Conservation (phyloP, 2,329 filamentous ascomycete species). For the Diaporthe eres region DNA sequence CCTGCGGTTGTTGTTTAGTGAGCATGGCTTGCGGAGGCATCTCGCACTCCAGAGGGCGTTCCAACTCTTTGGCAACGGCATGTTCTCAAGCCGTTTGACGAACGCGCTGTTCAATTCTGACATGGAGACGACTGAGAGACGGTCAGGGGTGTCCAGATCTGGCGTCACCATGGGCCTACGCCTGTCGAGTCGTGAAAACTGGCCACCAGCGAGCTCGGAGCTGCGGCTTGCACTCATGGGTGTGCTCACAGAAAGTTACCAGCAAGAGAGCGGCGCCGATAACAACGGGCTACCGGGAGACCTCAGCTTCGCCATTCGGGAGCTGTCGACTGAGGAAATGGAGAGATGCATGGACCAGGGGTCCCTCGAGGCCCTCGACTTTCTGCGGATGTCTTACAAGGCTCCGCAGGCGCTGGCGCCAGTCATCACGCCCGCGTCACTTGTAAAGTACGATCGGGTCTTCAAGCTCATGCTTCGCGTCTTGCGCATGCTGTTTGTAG, state of each 20-base stretch:
- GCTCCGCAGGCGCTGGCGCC: constrained; percentile 78
- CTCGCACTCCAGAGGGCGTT: constrained; percentile 83
- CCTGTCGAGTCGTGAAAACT: constrained; percentile 83
- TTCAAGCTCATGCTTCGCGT: constrained; percentile 86
- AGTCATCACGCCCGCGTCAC: constrained; percentile 78
- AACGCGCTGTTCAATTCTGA: constrained; percentile 89
- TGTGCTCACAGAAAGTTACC: constrained; percentile 82
- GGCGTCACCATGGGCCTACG: constrained; percentile 85
- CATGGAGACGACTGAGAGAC: constrained; percentile 82
- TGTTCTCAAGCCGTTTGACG: constrained; percentile 84
- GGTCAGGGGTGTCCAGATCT: constrained; percentile 76
- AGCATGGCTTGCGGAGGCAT: constrained; percentile 80
- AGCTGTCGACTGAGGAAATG: constrained; percentile 83
- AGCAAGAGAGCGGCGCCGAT: constrained; percentile 40
- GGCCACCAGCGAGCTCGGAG: constrained; percentile 96
- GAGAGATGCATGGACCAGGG: constrained; percentile 86
- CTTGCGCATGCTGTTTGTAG: constrained; percentile 83
- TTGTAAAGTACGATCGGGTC: constrained; percentile 87
- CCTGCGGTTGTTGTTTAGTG: constrained; percentile 80
- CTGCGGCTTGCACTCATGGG: constrained; percentile 91
- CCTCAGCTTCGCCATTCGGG: constrained; percentile 86
- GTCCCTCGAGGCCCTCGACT: constrained; percentile 91
- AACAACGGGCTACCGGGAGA: constrained; percentile 72
- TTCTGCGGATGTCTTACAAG: constrained; percentile 88
- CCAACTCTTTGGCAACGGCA: constrained; percentile 86